These are phyloP conservation scores for Ustilago hordei DNA, from an alignment of 1,284 basidiomycete species.

Conservation along the genomic window DNA sequence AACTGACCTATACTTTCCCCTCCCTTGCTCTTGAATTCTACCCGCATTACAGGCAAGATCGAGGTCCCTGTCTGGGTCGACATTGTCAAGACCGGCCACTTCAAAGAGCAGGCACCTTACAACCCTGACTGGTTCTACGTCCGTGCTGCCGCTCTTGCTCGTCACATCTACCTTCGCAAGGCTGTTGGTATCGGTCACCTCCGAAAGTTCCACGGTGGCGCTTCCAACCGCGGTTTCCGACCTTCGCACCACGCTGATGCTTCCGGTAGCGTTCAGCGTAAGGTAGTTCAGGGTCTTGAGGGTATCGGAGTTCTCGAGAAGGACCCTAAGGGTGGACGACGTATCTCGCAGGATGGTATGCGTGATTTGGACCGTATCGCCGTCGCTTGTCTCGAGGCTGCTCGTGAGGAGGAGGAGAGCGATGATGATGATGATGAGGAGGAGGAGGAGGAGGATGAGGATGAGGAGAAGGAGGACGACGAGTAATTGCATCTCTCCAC, in stretches of 20 bases:
- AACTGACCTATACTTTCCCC: constrained; percentile 1
- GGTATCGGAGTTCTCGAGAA: constrained; percentile 98
- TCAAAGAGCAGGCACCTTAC: constrained; percentile 98
- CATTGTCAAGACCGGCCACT: constrained; percentile 97
- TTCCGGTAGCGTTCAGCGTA: constrained; percentile 76
- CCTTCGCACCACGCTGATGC: constrained; percentile 90
- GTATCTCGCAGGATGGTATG: constrained; percentile 95
- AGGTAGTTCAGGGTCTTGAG: constrained; percentile 92
- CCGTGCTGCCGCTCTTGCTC: constrained; percentile 96
- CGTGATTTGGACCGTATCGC: constrained; percentile 99
- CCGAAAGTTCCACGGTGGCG: constrained; percentile 95
- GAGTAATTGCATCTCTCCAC: constrained; percentile 48
- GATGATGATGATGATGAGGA: too few species aligned
- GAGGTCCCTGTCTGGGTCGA: constrained; percentile 99
- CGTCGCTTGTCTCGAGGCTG: constrained; percentile 90
- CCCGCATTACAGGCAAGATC: constrained; percentile 78
- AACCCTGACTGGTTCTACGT: constrained; percentile 99
- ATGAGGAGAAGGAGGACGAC: constrained; percentile 72
- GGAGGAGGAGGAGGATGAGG: constrained; percentile 84
- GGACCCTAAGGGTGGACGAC: constrained; percentile 89
- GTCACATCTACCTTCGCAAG: constrained; percentile 99
- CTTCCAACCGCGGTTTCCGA: constrained; percentile 88
- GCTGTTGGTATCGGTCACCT: constrained; percentile 96
- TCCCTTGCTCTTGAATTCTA: background rate
- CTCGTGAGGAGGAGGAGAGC: constrained; percentile 86